Percentiles rank a stretch among this genome's conserved stretches.
phyloP scores from a whole-genome alignment of 2,329 filamentous ascomycete genomes.

The Aspergillus chevalieri region DNA sequence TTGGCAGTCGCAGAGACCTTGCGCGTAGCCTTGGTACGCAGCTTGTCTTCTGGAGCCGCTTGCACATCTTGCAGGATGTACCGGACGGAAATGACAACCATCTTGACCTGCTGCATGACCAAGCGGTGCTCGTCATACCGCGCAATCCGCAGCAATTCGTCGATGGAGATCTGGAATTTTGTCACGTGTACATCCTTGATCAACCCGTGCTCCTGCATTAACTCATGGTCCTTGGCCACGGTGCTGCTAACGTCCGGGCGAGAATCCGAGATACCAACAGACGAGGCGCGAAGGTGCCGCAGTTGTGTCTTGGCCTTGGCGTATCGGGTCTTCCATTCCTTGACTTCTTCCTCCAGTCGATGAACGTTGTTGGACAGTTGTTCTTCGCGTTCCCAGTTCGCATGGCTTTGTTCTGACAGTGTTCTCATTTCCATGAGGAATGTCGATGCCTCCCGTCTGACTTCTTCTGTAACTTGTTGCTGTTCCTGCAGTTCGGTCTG shows the following conservation, averaged over 20 bases:
- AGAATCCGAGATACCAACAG: slow-evolving; percentile 59
- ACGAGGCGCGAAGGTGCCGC: slow-evolving; percentile 71
- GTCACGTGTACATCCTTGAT: slow-evolving; percentile 91
- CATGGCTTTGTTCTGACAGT: slow-evolving; percentile 72
- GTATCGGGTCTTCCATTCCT: slow-evolving; percentile 86
- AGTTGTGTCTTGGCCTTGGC: slow-evolving; percentile 82
- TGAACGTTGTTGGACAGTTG: slow-evolving; percentile 69
- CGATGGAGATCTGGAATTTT: slow-evolving; percentile 88
- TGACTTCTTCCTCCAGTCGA: slow-evolving; percentile 72
- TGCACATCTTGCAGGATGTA: slow-evolving; percentile 76
- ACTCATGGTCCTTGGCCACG: slow-evolving; percentile 64
- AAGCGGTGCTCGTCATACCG: slow-evolving; percentile 66
- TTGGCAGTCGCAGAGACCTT: slow-evolving; percentile 90
- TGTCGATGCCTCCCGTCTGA: slow-evolving; percentile 72
- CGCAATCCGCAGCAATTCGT: slow-evolving; percentile 76
- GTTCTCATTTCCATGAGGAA: slow-evolving; percentile 86
- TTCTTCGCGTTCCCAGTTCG: slow-evolving; percentile 75
- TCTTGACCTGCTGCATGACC: slow-evolving; percentile 80
- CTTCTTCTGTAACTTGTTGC: slow-evolving; percentile 77
- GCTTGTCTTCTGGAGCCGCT: slow-evolving; percentile 53
- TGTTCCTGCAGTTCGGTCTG: slow-evolving; percentile 64
- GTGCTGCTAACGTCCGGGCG: slow-evolving; percentile 33
- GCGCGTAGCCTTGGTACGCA: slow-evolving; percentile 66
- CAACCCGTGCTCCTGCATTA: slow-evolving; percentile 65
- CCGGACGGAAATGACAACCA: slow-evolving; percentile 73